Conservation (phyloP, 192 early-diverging fungal genomes). For the Chytriomyces confervae region DNA sequence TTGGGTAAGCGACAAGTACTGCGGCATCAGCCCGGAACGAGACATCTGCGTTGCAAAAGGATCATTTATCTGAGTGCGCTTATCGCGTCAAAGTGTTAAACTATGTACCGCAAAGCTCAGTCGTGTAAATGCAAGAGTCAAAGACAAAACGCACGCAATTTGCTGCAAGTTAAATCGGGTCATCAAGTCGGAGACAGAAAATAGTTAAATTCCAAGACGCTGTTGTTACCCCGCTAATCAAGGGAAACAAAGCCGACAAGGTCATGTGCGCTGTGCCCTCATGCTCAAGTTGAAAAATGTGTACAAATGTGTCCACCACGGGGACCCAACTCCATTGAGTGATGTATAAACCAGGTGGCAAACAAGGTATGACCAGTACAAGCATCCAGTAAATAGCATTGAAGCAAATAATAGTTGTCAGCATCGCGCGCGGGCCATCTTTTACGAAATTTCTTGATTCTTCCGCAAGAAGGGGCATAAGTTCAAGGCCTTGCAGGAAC, state of each 20-base stretch:
- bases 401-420: neutral
- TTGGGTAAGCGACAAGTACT: slow-evolving; percentile 10
- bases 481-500: slow-evolving; percentile 10
- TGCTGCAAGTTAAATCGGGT: neutral
- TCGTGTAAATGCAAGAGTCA: slow-evolving; percentile 14
- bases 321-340: neutral
- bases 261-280: neutral
- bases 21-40: slow-evolving; percentile 18
- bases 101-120: slow-evolving; percentile 12
- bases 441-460: slow-evolving; percentile 14
- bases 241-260: too few relatives aligned
- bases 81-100: too few relatives aligned
- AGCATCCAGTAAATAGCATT: slow-evolving; percentile 9
- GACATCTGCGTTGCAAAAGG: slow-evolving; percentile 10
- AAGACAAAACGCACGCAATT: neutral
- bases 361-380: neutral
- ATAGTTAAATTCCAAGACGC: too few relatives aligned
- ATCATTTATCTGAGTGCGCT: neutral
- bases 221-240: too few relatives aligned
- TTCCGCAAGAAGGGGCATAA: slow-evolving; percentile 26
- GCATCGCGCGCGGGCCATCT: slow-evolving; percentile 20
- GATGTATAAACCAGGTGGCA: slow-evolving; percentile 12
- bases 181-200: too few relatives aligned
- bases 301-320: slow-evolving; percentile 1
- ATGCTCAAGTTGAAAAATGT: neutral